phyloP scores from a whole-genome alignment of 1,139 yeast species.

The Taphrina flavorubra region DNA sequence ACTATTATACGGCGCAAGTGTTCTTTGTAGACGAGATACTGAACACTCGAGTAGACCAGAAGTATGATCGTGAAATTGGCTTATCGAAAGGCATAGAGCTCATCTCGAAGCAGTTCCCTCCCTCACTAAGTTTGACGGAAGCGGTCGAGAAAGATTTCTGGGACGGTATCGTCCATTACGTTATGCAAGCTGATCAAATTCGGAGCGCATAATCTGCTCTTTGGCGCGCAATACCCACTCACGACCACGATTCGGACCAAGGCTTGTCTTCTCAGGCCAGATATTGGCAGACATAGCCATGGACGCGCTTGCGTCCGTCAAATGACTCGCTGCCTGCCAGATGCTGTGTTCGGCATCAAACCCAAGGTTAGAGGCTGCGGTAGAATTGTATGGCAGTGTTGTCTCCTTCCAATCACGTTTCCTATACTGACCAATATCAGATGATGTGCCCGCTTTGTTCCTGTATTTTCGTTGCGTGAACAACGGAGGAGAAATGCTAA shows the following conservation, averaged over 20 bases:
- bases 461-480: not conserved
- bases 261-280: slow-evolving; percentile 2
- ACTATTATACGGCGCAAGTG: no score
- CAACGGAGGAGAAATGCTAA: slow-evolving; percentile 1
- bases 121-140: no score
- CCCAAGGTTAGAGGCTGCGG: not conserved
- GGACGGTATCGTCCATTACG: no score
- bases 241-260: slow-evolving; percentile 7
- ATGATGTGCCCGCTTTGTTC: not conserved
- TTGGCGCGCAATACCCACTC: not conserved
- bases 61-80: no score
- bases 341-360: not conserved
- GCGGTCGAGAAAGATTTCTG: no score
- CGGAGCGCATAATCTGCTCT: not conserved
- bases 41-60: no score
- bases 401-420: not conserved
- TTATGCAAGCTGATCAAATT: no score
- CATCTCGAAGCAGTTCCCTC: no score
- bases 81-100: no score
- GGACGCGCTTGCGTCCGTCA: not conserved
- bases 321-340: not conserved
- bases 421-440: not conserved
- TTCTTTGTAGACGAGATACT: no score
- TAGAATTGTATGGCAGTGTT: not conserved
- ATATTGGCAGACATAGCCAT: slow-evolving; percentile 1